These are phyloP conservation scores for Ophiobolus disseminans DNA, from an alignment of 2,329 filamentous ascomycete species.

Conservation along the genomic window DNA sequence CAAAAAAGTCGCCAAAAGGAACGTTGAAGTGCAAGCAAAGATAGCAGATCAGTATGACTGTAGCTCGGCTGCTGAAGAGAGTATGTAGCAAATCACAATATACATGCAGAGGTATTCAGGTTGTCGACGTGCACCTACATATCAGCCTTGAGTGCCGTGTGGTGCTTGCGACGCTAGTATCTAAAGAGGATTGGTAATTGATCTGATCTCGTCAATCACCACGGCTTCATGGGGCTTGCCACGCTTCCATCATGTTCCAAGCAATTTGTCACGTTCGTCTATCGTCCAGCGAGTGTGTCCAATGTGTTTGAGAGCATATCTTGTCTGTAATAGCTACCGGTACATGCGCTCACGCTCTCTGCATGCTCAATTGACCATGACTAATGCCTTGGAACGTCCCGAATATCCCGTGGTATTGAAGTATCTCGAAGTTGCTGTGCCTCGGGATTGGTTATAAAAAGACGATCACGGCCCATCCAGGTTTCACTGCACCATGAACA, in stretches of 20 bases:
- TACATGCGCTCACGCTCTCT: too few species aligned
- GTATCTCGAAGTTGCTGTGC: background rate
- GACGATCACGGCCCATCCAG: too few species aligned
- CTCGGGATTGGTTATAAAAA: too few species aligned
- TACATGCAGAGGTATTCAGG: slow-evolving; percentile 23
- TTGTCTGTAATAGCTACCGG: too few species aligned
- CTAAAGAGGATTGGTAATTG: slow-evolving; percentile 44
- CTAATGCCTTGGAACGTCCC: slow-evolving; percentile 1
- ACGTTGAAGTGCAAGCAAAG: slow-evolving; percentile 20
- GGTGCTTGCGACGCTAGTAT: slow-evolving; percentile 44
- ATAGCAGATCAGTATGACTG: slow-evolving; percentile 6
- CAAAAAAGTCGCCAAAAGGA: slow-evolving; percentile 34
- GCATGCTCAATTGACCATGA: too few species aligned
- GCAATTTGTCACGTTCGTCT: background rate
- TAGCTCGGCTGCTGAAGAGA: slow-evolving; percentile 4
- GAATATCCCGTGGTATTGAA: background rate
- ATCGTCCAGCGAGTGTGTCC: background rate
- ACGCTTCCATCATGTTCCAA: slow-evolving; percentile 4
- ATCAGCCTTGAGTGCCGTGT: slow-evolving; percentile 37
- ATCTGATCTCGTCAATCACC: slow-evolving; percentile 23
- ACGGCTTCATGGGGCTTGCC: slow-evolving; percentile 8
- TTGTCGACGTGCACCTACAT: slow-evolving; percentile 41
- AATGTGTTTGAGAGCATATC: too few species aligned
- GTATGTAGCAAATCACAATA: slow-evolving; percentile 2
- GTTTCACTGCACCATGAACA: too few species aligned